Conservation (phyloP, 1,139 yeast species). For the Hansenula lynferdii region DNA sequence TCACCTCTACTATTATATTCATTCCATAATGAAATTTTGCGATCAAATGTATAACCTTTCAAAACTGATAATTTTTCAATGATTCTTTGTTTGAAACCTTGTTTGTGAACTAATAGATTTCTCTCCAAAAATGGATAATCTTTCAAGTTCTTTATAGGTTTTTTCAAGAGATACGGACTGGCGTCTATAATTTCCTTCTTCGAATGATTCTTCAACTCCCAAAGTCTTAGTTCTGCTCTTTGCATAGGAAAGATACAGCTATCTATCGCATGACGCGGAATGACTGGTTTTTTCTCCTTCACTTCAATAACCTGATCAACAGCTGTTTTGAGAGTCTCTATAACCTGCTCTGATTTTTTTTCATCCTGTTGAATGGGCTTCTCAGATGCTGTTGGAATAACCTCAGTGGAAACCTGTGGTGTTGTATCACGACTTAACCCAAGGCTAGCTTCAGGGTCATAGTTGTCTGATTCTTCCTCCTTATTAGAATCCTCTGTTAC, state of each 20-base stretch:
- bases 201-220: slow-evolving; percentile 46
- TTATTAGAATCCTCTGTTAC: neutral
- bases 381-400: too few relatives aligned
- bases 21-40: slow-evolving; percentile 39
- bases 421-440: slow-evolving; percentile 5
- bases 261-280: slow-evolving; percentile 23
- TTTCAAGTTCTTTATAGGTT: slow-evolving; percentile 36
- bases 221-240: slow-evolving; percentile 44
- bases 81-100: slow-evolving; percentile 36
- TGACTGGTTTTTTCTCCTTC: slow-evolving; percentile 7
- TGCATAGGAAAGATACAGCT: slow-evolving; percentile 51
- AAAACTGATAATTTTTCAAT: slow-evolving; percentile 27
- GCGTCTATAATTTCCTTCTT: slow-evolving; percentile 30
- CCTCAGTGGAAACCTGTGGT: neutral
- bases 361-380: too few relatives aligned
- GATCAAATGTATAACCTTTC: slow-evolving; percentile 26
- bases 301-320: neutral
- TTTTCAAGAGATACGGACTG: slow-evolving; percentile 35
- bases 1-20: slow-evolving; percentile 40
- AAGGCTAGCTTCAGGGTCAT: slow-evolving; percentile 21
- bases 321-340: neutral
- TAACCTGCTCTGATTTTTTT: too few relatives aligned
- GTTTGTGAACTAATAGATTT: slow-evolving; percentile 31
- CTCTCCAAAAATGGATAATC: slow-evolving; percentile 47
- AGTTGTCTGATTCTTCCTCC: slow-evolving; percentile 12